Conservation (phyloP, 371 early-diverging fungal species). For the Mucor velutinosus region DNA sequence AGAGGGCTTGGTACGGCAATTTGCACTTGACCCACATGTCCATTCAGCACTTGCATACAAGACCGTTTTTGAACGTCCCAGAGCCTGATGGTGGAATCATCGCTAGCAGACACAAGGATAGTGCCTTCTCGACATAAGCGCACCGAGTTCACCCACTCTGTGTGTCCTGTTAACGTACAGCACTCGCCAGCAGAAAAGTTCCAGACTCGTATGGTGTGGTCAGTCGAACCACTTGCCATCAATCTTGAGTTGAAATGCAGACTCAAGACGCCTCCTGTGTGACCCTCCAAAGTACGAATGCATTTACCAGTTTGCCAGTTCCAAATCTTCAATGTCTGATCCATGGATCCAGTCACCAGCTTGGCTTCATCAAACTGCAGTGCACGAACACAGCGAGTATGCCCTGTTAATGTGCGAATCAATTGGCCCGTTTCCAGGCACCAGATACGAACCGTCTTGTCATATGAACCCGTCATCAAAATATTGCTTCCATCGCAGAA, state of each 20-base stretch:
- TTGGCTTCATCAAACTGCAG: constrained; percentile 87
- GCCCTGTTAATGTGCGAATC: constrained; percentile 77
- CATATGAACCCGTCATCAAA: constrained; percentile 86
- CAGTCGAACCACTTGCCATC: constrained; percentile 85
- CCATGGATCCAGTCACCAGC: constrained; percentile 87
- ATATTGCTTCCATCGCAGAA: constrained; percentile 73
- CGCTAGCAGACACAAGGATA: constrained; percentile 77
- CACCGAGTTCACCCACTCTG: constrained; percentile 89
- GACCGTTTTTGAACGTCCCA: constrained; percentile 81
- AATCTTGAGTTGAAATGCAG: constrained; percentile 83
- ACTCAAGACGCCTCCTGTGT: constrained; percentile 84
- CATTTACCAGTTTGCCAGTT: constrained; percentile 90
- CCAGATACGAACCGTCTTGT: constrained; percentile 84
- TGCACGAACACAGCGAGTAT: constrained; percentile 84
- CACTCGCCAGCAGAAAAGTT: constrained; percentile 82
- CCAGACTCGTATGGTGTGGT: constrained; percentile 90
- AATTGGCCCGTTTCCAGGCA: constrained; percentile 74
- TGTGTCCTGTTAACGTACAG: constrained; percentile 81
- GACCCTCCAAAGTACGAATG: constrained; percentile 82
- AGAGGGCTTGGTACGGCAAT: constrained; percentile 50
- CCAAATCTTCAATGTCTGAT: constrained; percentile 96
- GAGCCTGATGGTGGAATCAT: constrained; percentile 78
- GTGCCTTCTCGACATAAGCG: constrained; percentile 66
- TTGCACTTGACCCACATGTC: constrained; percentile 85
- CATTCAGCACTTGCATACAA: constrained; percentile 71